These are phyloP conservation scores for Limnanthes douglasii DNA, from an alignment of 345 rosid genomes.

Conservation along the genomic window DNA sequence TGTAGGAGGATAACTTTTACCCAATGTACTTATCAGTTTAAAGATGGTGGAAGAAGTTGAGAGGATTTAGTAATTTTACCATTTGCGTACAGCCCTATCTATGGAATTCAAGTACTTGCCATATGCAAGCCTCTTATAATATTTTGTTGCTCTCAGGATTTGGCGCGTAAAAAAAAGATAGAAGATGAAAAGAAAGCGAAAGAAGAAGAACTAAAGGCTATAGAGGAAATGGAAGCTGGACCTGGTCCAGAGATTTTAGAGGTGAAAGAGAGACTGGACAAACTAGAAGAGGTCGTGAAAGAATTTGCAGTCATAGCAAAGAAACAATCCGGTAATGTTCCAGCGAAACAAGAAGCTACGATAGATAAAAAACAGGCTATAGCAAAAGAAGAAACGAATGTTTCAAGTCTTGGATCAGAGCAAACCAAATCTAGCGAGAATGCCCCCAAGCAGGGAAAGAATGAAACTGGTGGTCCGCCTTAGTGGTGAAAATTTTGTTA, in stretches of 20 bases:
- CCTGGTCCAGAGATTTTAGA: conserved; percentile 26
- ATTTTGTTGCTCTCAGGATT: conserved; percentile 25
- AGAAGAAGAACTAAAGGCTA: conserved; percentile 29
- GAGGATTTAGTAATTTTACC: too few relatives aligned
- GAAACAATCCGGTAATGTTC: conserved; percentile 20
- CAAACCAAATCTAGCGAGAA: too few relatives aligned
- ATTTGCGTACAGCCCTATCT: too few relatives aligned
- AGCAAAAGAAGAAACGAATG: too few relatives aligned
- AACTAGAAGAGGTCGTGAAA: conserved; percentile 54
- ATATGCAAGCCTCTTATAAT: not conserved
- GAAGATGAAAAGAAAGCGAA: conserved; percentile 41
- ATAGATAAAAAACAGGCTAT: too few relatives aligned
- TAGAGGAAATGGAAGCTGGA: conserved; percentile 22
- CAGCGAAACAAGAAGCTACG: conserved; percentile 21
- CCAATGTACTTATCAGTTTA: not conserved
- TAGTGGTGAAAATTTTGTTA: too few relatives aligned
- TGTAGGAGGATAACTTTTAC: too few relatives aligned
- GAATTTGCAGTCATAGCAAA: conserved; percentile 47
- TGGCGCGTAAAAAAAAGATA: conserved; percentile 35
- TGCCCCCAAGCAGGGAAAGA: too few relatives aligned
- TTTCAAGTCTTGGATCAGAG: too few relatives aligned
- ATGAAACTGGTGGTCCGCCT: too few relatives aligned
- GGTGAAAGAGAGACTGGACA: conserved; percentile 56
- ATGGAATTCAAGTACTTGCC: too few relatives aligned
- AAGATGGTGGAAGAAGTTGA: not conserved